Percentiles rank a stretch among this genome's conserved stretches.
These are phyloP conservation scores for Suhomyces chickasaworum DNA, from an alignment of 1,139 yeast species.

Conservation along the genomic window DNA sequence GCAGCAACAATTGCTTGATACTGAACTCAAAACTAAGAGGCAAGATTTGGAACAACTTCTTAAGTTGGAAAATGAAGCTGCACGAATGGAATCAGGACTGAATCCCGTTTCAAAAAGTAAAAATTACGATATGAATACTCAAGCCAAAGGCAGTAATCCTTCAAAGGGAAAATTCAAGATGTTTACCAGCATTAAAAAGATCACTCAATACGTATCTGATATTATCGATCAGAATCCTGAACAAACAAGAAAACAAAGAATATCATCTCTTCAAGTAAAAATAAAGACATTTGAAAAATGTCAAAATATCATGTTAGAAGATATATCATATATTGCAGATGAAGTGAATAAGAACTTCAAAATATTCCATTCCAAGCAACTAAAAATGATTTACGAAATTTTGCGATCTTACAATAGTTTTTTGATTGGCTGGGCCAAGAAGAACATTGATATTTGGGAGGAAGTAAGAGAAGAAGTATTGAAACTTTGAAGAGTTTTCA, in stretches of 20 bases:
- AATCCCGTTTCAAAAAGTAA: slow-evolving; percentile 29
- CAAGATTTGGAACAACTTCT: slow-evolving; percentile 45
- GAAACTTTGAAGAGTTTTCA: slow-evolving; percentile 18
- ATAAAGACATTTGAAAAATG: slow-evolving; percentile 59
- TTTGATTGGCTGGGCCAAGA: slow-evolving; percentile 68
- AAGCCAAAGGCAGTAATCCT: slow-evolving; percentile 18
- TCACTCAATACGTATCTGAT: slow-evolving; percentile 66
- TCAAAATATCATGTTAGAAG: slow-evolving; percentile 57
- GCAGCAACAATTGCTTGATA: slow-evolving; percentile 63
- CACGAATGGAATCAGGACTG: slow-evolving; percentile 37
- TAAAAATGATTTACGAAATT: slow-evolving; percentile 44
- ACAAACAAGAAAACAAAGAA: slow-evolving; percentile 59
- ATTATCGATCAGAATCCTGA: slow-evolving; percentile 74
- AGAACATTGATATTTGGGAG: slow-evolving; percentile 73
- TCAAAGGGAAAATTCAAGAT: slow-evolving; percentile 23
- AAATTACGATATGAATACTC: slow-evolving; percentile 33
- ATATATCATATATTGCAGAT: slow-evolving; percentile 54
- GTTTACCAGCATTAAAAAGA: slow-evolving; percentile 43
- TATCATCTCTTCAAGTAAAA: slow-evolving; percentile 52
- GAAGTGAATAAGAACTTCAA: slow-evolving; percentile 52
- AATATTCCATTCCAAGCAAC: slow-evolving; percentile 53
- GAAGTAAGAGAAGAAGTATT: slow-evolving; percentile 55
- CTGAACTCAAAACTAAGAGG: slow-evolving; percentile 51
- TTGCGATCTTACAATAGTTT: slow-evolving; percentile 56
- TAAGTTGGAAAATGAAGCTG: slow-evolving; percentile 43